Base-by-base conservation (phyloP, 371 early-diverging fungal genomes). In the Syncephalastrum sp. region DNA sequence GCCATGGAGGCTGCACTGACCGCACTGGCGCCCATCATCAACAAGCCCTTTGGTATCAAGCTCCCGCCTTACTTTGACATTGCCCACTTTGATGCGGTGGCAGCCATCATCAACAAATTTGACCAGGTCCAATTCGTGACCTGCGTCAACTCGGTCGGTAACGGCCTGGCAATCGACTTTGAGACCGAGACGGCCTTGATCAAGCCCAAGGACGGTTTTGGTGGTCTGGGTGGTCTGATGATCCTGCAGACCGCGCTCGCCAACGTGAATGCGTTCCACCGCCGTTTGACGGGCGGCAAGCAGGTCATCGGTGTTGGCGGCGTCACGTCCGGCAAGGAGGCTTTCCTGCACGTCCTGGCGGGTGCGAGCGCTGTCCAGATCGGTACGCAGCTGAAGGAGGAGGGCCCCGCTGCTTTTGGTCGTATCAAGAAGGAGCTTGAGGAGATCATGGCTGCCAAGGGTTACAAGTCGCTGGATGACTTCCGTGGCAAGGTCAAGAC, bases 401-500 rank as follows among this genome's bases (percentile, higher is more conserved):
- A 79, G 57, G 79, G 79, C 8, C 70, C 74, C 42, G 54, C 14
- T 21, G 56, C 68, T 50, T 79, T 75, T 74, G 69, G 62, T 46
- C 76, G 79, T 57, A 63, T 79, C 42, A 63, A 59, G 46, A 74
- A 72, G 55, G 79, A 79, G 48, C 64, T 79, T 14, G 54, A 57
- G 16, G 79, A 75, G 19, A 74, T 79, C 46, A 76, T 79, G 79
- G 17, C 53, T 16, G 67, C 67, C 14, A 79, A 79, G 66, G 74
- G 72, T 12, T 79, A 79, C 47, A 69, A 63, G 47, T 65, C 67
- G 12, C 44, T 79, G 53, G 70, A 74, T 17, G 76, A 79, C 50
- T 79, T 79, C 72, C 70, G 76, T 61, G 79, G 79, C 57, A 79
- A 79, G 50, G 76, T 79, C 61, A 79, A 75, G 58, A 78, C 79